phyloP scores from a whole-genome alignment of 306 rosid genomes.

The Ziziphus jujuba region DNA sequence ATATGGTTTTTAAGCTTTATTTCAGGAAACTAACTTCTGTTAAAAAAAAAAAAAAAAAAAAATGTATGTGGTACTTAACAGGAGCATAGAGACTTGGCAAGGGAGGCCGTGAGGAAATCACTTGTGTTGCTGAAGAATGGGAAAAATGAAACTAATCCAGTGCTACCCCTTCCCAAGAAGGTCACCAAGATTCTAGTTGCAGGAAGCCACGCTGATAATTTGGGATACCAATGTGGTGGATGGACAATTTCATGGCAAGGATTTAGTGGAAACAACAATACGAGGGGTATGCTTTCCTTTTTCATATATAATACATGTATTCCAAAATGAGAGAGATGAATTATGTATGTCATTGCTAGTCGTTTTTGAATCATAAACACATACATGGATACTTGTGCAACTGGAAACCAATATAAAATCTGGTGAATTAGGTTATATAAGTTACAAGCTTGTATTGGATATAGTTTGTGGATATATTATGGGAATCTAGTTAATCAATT shows the following conservation, averaged over 20 bases:
- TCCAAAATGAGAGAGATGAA: not conserved
- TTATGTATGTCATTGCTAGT: too few species aligned
- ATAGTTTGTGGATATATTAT: too few species aligned
- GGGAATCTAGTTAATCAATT: too few species aligned
- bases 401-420: too few species aligned
- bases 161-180: slow-evolving; percentile 83
- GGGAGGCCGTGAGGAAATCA: slow-evolving; percentile 95
- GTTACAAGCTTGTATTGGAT: too few species aligned
- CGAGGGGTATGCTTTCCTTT: slow-evolving; percentile 59
- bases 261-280: slow-evolving; percentile 69
- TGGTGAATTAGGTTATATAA: too few species aligned
- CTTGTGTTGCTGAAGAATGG: slow-evolving; percentile 91
- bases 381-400: too few species aligned
- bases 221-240: slow-evolving; percentile 98
- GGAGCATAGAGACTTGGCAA: slow-evolving; percentile 87
- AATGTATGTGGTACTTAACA: slow-evolving; percentile 32
- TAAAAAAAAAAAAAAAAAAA: slow-evolving; percentile 17
- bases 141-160: slow-evolving; percentile 55
- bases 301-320: not conserved
- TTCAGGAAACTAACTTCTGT: not conserved
- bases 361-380: not conserved
- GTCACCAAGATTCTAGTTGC: slow-evolving; percentile 67
- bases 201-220: slow-evolving; percentile 90
- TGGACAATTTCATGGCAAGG: slow-evolving; percentile 99
- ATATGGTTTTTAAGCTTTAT: not conserved